Evolutionary conservation across 768 basidiomycete genomes (phyloP), one percentile per base, ranked within the genome.

Genomic region (Phlebiopsis flavidoalba): DNA sequence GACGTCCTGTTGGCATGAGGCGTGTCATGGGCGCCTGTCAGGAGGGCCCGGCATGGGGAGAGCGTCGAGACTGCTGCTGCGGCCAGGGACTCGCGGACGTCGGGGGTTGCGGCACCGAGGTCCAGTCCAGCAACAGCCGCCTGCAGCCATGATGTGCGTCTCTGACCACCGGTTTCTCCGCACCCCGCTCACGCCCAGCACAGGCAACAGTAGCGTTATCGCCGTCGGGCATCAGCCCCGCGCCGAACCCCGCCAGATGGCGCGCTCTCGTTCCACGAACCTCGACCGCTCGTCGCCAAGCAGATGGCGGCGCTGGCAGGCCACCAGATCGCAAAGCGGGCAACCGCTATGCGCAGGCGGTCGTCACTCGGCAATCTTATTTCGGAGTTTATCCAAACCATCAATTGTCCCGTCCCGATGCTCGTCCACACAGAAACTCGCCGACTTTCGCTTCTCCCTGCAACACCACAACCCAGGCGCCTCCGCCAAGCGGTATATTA

Each of bases 221-320:
- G 37, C 37, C 37, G 17, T 53, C 53, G 5, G 33, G 33, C 24
- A n/a, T 15, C 54, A n/a, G 35, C 35, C 8, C 54, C 54, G 36
- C 53, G 53, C 35, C 54, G 6, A 37, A n/a, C 24, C 10, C 43
- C 54, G 10, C 46, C 53, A 56, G 63, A 59, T 55, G 63, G 46
- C 19, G 55, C 58, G 40, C 59, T 66, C 24, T 56, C 62, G 17
- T 83, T 83, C n/a, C 76, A 78, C 71, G 66, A 73, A 74, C 68
- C 77, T 90, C 64, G 88, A 92, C 73, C 87, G 61, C 79, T 81
- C 54, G 79, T 84, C 49, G 87, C 87, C 60, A 93, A 91, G 72
- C 91, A 93, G 75, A 88, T 91, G 83, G 87, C 88, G 33, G 87
- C 87, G 10, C 82, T 92, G 65, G n/a, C 85, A 79, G 66, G 85